A percentile compares a stretch with the other conserved stretches of the same genome.
These are phyloP conservation scores for Trypanosoma melophagium DNA, from an alignment of 208 protist genomes.

Conservation along the genomic window DNA sequence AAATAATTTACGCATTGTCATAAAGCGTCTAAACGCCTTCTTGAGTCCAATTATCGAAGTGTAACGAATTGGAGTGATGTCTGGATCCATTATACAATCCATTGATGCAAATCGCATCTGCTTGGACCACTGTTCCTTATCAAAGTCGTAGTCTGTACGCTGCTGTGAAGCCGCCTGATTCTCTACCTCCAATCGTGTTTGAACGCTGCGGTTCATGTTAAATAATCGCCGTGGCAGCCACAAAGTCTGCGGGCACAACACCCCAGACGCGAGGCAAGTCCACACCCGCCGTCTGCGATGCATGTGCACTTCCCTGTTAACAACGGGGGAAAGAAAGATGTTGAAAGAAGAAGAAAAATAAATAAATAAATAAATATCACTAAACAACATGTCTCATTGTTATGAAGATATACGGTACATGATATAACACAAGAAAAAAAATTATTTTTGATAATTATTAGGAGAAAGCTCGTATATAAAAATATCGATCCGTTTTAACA, in stretches of 20 bases:
- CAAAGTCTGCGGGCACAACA: background rate
- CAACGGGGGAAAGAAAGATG: slow-evolving; percentile 1
- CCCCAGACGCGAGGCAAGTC: background rate
- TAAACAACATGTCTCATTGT: background rate
- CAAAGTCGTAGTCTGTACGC: slow-evolving; percentile 91
- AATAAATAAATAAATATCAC: slow-evolving; percentile 17
- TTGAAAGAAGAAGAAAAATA: slow-evolving; percentile 22
- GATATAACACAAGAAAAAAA: too few relatives aligned
- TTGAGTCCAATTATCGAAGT: slow-evolving; percentile 70
- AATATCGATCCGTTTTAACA: too few relatives aligned
- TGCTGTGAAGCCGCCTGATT: slow-evolving; percentile 64
- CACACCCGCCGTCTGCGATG: slow-evolving; percentile 1
- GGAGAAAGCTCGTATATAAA: too few relatives aligned
- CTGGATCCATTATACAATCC: slow-evolving; percentile 92
- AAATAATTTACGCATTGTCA: slow-evolving; percentile 86
- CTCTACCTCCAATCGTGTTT: slow-evolving; percentile 81
- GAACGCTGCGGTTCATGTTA: slow-evolving; percentile 89
- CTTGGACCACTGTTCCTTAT: slow-evolving; percentile 92
- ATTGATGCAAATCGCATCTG: slow-evolving; percentile 91
- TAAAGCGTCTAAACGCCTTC: slow-evolving; percentile 75
- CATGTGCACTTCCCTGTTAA: slow-evolving; percentile 8
- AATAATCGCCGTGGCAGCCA: slow-evolving; percentile 32
- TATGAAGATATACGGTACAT: too few relatives aligned
- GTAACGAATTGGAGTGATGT: slow-evolving; percentile 82
- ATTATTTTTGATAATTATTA: too few relatives aligned